Evolutionary conservation across 306 rosid genomes (phyloP).

Genomic region (Cicer cuneatum): DNA sequence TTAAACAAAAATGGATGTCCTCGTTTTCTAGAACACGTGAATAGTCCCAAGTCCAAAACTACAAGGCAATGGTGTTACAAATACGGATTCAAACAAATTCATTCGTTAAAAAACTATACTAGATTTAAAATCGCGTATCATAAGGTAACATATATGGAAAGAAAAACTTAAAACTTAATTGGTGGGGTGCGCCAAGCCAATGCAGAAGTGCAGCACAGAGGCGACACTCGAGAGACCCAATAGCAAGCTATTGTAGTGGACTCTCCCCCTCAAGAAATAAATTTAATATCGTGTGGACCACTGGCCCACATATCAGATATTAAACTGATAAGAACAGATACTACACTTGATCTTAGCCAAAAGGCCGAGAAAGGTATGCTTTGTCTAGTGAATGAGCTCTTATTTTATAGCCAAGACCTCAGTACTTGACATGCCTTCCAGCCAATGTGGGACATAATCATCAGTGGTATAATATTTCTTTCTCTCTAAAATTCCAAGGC

Average conservation of each 20-base stretch:
- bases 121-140: too few relatives aligned
- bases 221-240: not conserved
- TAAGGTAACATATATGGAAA: too few relatives aligned
- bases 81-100: too few relatives aligned
- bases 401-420: not conserved
- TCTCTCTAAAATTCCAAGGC: not conserved
- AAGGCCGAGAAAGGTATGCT: constrained; percentile 3
- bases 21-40: too few relatives aligned
- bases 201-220: not conserved
- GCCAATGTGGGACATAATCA: constrained; percentile 8
- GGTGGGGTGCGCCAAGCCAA: not conserved
- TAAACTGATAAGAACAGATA: too few relatives aligned
- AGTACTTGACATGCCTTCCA: not conserved
- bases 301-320: too few relatives aligned
- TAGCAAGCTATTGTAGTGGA: not conserved
- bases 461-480: not conserved
- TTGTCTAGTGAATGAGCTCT: not conserved
- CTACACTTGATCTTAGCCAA: too few relatives aligned
- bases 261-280: constrained; percentile 22
- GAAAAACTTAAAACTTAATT: not conserved
- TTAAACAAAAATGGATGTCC: too few relatives aligned
- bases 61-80: too few relatives aligned
- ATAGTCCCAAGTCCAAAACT: too few relatives aligned
- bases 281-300: too few relatives aligned
- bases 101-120: too few relatives aligned